Percentiles rank a stretch among this genome's conserved stretches.
These are phyloP conservation scores for Nephromyces sp. DNA, from an alignment of 169 alveolate species.

Conservation along the genomic window DNA sequence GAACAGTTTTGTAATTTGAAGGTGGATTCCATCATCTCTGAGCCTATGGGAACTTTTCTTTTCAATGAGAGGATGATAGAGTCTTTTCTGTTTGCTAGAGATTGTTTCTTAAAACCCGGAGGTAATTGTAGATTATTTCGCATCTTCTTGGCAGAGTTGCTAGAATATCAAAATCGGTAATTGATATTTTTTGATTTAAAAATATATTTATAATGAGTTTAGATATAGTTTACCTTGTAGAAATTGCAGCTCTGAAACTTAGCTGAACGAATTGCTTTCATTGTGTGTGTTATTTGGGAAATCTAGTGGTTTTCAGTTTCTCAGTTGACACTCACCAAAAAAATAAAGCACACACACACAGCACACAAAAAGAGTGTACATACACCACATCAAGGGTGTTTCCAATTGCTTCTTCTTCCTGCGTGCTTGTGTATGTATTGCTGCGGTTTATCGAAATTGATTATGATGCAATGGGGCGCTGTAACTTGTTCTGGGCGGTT, in stretches of 20 bases:
- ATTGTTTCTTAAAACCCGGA: conserved; percentile 40
- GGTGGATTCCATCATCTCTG: conserved; percentile 42
- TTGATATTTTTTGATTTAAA: background rate
- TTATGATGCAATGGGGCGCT: too few species aligned
- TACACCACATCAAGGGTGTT: too few species aligned
- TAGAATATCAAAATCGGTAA: background rate
- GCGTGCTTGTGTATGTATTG: too few species aligned
- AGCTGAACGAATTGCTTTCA: too few species aligned
- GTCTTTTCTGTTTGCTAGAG: conserved; percentile 41
- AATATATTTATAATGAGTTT: background rate
- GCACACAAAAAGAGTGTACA: too few species aligned
- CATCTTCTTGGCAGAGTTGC: background rate
- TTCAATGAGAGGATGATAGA: conserved; percentile 49
- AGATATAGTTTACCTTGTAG: background rate
- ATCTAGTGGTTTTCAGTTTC: too few species aligned
- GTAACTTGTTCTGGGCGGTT: background rate
- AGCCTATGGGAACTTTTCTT: conserved; percentile 46
- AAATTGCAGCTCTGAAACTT: background rate
- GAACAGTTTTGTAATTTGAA: background rate
- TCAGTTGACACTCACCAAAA: too few species aligned
- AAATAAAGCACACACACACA: too few species aligned
- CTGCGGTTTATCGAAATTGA: too few species aligned
- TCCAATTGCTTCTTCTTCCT: too few species aligned
- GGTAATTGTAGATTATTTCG: background rate
- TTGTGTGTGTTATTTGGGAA: too few species aligned